Base-by-base conservation (phyloP, 78 protist species). In the Mantamonas sphyraenae region DNA sequence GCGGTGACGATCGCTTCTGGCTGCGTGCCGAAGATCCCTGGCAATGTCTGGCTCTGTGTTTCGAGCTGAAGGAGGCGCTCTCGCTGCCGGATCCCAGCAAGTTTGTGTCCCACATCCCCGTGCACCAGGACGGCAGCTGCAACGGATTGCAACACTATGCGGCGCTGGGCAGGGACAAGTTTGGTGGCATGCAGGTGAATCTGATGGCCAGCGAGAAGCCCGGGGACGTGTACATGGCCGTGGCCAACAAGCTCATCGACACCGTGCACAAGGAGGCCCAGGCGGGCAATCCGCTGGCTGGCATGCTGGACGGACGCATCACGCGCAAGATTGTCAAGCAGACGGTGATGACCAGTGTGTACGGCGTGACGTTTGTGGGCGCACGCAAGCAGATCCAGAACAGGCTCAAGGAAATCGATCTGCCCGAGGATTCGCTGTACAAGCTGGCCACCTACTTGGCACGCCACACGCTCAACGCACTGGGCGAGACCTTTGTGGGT, bases 111-210 rank as follows among this genome's bases (percentile, higher is more conserved):
- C 37, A 60, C 33, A 65, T 89, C n/a, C 96, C 93, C 22, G 80
- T 91, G 28, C 94, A 90, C 68, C 87, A 81, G 78, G 96, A 89
- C 64, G 96, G 96, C 26, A 61, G 86, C 0, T 94, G 95, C 65
- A 91, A 94, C 39, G 96, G 96, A 30, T 65, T 94, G 65, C 96
- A 95, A 83, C 98, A 95, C 74, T 95, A 95, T 75, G 94, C 97
- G 16, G 96, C 98, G 34, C 70, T 94, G 35, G 95, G 93, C 12
- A 87, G 93, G 35, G 98, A 94, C 51, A 65, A 33, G 37, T 2
- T 17, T 5, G 96, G 96, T 51, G 98, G 84, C 2, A 3, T 7
- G 51, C 80, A 72, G 47, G 96, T 92, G 43, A 90, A 92, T 68
- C 72, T 94, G 14, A 2, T 77, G 1, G 89, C 88, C 0, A n/a